Conservation (phyloP, 2,329 filamentous ascomycete species). For the Aspergillus persii region DNA sequence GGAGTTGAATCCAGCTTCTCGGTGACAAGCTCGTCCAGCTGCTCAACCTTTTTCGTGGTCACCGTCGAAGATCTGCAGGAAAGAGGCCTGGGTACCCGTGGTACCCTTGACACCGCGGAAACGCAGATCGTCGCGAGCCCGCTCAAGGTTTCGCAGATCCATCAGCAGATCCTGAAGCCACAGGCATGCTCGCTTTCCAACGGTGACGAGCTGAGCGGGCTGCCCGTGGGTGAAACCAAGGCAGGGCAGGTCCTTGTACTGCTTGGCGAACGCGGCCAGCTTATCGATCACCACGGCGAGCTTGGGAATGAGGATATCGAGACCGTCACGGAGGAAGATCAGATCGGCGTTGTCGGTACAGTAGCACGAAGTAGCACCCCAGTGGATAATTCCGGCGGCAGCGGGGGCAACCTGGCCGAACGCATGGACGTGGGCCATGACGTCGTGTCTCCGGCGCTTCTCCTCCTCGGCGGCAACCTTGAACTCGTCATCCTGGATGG, state of each 20-base stretch:
- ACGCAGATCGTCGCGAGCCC: constrained; percentile 63
- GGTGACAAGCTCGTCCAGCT: constrained; percentile 62
- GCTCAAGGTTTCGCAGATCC: constrained; percentile 72
- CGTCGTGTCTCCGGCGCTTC: constrained; percentile 66
- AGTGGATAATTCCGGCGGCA: constrained; percentile 81
- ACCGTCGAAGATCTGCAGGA: constrained; percentile 66
- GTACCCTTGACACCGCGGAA: constrained; percentile 75
- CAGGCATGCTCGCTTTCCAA: constrained; percentile 64
- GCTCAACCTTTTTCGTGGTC: constrained; percentile 61
- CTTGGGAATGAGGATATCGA: constrained; percentile 75
- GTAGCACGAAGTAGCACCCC: constrained; percentile 60
- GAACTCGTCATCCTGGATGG: constrained; percentile 76
- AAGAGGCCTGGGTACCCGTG: constrained; percentile 76
- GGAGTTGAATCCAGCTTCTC: constrained; percentile 63
- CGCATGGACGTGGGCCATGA: constrained; percentile 67
- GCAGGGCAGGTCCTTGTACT: constrained; percentile 70
- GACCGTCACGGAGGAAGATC: constrained; percentile 70
- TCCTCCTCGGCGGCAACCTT: constrained; percentile 73
- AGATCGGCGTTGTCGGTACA: constrained; percentile 73
- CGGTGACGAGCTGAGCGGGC: constrained; percentile 60
- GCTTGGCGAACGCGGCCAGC: constrained; percentile 66
- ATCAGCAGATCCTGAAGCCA: constrained; percentile 76
- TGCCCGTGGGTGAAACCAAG: constrained; percentile 73
- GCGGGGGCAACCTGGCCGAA: constrained; percentile 71
- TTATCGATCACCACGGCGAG: constrained; percentile 76